Percentiles rank a stretch among this genome's conserved stretches.
Conservation (phyloP, 2,329 filamentous ascomycete species). For the Monilinia polystroma region DNA sequence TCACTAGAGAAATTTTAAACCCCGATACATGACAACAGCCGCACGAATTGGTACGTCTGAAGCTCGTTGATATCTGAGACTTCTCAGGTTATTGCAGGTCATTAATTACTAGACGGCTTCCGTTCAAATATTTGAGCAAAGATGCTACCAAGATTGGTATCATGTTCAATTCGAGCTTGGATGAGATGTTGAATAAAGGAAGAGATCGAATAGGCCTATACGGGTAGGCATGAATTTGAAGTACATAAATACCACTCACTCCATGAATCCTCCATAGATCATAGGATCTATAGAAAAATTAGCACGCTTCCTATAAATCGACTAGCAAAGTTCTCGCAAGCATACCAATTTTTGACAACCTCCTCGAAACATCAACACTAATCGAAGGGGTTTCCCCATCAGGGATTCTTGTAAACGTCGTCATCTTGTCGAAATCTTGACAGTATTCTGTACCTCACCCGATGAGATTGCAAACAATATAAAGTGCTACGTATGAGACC, state of each 20-base stretch:
- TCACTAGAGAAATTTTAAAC: background rate
- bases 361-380: constrained; percentile 62
- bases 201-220: background rate
- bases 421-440: constrained; percentile 50
- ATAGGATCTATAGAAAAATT: constrained; percentile 56
- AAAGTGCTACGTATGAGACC: constrained; percentile 11
- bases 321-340: background rate
- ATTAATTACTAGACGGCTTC: background rate
- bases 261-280: constrained; percentile 81
- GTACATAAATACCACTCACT: constrained; percentile 53
- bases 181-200: background rate
- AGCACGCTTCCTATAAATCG: background rate
- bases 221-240: background rate
- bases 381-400: constrained; percentile 63
- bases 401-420: constrained; percentile 67
- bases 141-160: background rate
- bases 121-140: background rate
- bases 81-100: background rate
- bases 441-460: background rate
- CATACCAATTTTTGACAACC: constrained; percentile 62
- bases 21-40: too few relatives aligned
- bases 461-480: constrained; percentile 7
- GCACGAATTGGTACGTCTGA: background rate
- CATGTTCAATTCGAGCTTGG: background rate
- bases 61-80: background rate